These are phyloP conservation scores for Globisporangium takayamanum DNA, from an alignment of 352 stramenopile species.

Conservation along the genomic window DNA sequence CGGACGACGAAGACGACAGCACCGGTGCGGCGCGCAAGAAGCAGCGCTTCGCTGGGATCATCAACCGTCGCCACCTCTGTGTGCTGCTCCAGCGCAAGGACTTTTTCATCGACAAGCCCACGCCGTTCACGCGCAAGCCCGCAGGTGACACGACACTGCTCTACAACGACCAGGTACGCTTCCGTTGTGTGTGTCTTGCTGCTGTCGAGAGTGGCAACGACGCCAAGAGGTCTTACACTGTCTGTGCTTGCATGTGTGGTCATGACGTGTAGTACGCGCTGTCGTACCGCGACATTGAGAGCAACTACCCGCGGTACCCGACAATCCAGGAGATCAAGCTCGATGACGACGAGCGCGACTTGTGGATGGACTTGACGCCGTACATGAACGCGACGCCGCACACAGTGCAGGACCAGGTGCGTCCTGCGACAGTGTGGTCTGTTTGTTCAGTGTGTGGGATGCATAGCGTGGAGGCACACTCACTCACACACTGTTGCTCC, in stretches of 20 bases:
- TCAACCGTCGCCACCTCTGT: constrained; percentile 69
- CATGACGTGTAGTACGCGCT: constrained; percentile 44
- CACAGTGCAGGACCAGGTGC: constrained; percentile 89
- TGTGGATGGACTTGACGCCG: constrained; percentile 94
- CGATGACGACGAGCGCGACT: constrained; percentile 83
- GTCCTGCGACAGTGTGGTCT: background rate
- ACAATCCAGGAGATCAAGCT: constrained; percentile 85
- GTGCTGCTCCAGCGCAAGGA: constrained; percentile 83
- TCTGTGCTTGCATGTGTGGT: background rate
- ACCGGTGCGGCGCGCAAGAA: constrained; percentile 13
- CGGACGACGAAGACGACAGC: constrained; percentile 23
- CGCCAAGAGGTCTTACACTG: background rate
- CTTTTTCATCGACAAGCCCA: constrained; percentile 73
- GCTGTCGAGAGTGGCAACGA: background rate
- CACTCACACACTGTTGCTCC: background rate
- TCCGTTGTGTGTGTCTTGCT: background rate
- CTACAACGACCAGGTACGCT: constrained; percentile 68
- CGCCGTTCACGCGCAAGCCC: constrained; percentile 70
- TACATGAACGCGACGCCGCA: constrained; percentile 97
- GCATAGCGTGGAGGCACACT: background rate
- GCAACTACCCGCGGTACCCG: constrained; percentile 77
- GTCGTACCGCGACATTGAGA: constrained; percentile 81
- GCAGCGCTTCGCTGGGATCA: constrained; percentile 65
- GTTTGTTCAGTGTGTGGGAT: background rate
- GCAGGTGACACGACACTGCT: constrained; percentile 73